Evolutionary conservation across 495 filamentous ascomycete species (phyloP), one percentile per base, ranked within the genome.

Genomic region (Antarctomyces pellizariae): DNA sequence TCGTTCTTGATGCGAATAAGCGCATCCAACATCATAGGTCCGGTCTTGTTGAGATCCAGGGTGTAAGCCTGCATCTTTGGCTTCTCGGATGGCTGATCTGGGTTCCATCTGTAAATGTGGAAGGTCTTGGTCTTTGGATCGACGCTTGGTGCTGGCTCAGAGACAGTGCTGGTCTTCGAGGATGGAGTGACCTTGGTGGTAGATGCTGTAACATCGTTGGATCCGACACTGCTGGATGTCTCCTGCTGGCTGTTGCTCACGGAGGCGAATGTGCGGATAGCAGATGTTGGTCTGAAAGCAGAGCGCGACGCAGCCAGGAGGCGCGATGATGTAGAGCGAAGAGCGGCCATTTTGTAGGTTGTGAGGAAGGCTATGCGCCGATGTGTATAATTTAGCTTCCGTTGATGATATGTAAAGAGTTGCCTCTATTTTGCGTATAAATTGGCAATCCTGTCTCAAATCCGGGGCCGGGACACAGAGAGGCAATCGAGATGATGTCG

Each of bases 1-100:
- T 97, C 86, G 54, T 97, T 97, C 79, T 97, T 97, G 57, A 97
- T 86, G 36, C 84, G 58, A 46, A 97, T 89, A 39, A 97, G 55
- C 26, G 86, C 86, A 50, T 97, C 86, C 37, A 97, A 57, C 48
- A 95, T 66, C 86, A 97, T 97, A 36, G 86, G 86, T 5, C 86
- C 86, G 24, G 86, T 97, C 71, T 91, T 90, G 57, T 93, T 93
- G 35, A 97, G 55, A 43, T 97, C 86, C 36, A 97, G 56, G 11
- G 76, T 71, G 54, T 93, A 97, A 34, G 57, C 64, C 62, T 93
- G 79, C 84, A 97, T 91, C 48, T 56, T 63, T 20, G 86, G 84
- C 67, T 97, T 97, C 56, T 72, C 64, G 45, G 64, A 62, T 16
- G 86, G 86, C 33, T 64, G 56, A 47, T 95, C 86, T 21, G 86